Base-by-base conservation (phyloP, 2,329 filamentous ascomycete genomes). In the Pseudogymnoascus sp. region DNA sequence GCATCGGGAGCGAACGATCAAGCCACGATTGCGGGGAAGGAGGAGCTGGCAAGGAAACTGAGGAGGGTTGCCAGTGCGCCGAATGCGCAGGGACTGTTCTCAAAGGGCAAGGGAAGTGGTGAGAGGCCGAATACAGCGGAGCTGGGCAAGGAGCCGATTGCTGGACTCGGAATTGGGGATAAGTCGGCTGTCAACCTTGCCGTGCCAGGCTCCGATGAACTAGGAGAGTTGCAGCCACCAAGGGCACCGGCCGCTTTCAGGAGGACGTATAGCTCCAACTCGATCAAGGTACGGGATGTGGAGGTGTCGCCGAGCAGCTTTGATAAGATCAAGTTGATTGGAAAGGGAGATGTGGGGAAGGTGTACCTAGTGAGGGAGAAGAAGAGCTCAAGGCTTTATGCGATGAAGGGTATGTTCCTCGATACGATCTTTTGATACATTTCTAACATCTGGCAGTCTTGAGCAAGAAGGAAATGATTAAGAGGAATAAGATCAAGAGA, bases 381-480 rank as follows among this genome's bases (percentile, higher is more conserved):
- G 84, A 97, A 97, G 83, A 96, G 92, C 70, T 87, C 86, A 68
- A 84, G 94, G 67, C 77, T 99, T 59, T 99, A 97, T 76, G 94
- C 94, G 60, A 99, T 99, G 94, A 99, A 99, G 78, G 93, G 93
- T 97, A 74, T 67, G 80, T 74, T 63, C 60, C 11, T 58, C 35
- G 5, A 60, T 59, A 32, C 50, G 12, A 47, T 28, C 6, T 11
- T 22, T 25, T 47, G 41, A 47, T 28, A 28, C 20, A n/a, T 8
- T 47, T 68, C 76, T 81, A 68, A 81, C 73, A 60, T 43, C 59
- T 59, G 60, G 14, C 71, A 97, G 94, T 99, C 5, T 74, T 99
- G 75, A 97, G 92, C 81, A 99, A 99, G 77, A 97, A 97, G 80
- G 94, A 99, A 76, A 99, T 99, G 94, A 99, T 99, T 76, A 99